phyloP scores from a whole-genome alignment of 805 yeast species.

The Nakazawaea siamensis region DNA sequence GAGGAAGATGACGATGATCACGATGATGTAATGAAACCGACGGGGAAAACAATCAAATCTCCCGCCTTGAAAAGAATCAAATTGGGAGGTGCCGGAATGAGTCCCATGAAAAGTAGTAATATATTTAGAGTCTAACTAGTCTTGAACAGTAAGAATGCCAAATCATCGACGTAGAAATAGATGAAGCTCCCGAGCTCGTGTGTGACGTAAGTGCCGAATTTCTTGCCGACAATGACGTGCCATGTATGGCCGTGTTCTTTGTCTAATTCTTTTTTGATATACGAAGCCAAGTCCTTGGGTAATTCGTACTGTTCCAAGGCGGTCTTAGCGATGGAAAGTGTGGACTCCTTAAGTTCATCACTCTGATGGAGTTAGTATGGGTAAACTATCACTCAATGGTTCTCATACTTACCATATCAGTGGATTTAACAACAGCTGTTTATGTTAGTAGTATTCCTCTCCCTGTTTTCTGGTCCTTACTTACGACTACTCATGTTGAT shows the following conservation, averaged over 20 bases:
- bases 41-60: no score
- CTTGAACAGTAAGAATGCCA: constrained; percentile 63
- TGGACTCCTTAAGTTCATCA: constrained; percentile 42
- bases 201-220: constrained; percentile 72
- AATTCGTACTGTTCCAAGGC: constrained; percentile 35
- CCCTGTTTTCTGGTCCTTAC: no score
- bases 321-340: constrained; percentile 37
- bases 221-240: constrained; percentile 78
- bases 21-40: not conserved
- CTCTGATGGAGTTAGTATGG: constrained; percentile 18
- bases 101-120: constrained; percentile 17
- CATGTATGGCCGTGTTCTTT: constrained; percentile 59
- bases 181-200: constrained; percentile 66
- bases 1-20: constrained; percentile 5
- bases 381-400: not conserved
- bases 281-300: constrained; percentile 59
- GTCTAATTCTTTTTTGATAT: constrained; percentile 58
- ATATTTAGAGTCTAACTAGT: constrained; percentile 25
- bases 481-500: no score
- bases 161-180: constrained; percentile 62
- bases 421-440: constrained; percentile 8
- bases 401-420: constrained; percentile 20
- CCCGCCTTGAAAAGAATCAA: constrained; percentile 16
- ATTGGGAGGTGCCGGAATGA: constrained; percentile 7
- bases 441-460: no score